Evolutionary conservation across 1,284 basidiomycete genomes (phyloP).

Genomic region (Athelia psychrophila): DNA sequence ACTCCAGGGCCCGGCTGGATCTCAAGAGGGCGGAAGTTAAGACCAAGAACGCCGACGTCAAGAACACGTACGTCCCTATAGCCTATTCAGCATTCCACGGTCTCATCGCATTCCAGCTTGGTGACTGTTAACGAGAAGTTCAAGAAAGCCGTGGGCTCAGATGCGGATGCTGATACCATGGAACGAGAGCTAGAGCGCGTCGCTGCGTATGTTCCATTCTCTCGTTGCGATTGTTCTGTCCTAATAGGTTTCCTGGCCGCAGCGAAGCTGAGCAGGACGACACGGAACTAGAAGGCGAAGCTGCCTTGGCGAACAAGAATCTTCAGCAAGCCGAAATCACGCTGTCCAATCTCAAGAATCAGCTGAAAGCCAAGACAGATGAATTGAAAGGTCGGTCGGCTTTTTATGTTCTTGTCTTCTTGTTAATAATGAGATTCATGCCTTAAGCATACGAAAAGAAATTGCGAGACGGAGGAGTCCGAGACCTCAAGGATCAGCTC

Average conservation of each 20-base stretch:
- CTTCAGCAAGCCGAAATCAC: conserved; percentile 64
- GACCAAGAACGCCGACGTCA: conserved; percentile 62
- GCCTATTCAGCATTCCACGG: conserved; percentile 5
- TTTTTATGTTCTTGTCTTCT: background rate
- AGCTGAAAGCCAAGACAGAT: conserved; percentile 60
- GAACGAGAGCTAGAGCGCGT: conserved; percentile 68
- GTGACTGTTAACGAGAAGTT: conserved; percentile 61
- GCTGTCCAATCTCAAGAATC: conserved; percentile 53
- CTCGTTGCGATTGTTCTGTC: background rate
- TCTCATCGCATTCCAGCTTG: conserved; percentile 41
- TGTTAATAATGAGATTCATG: conserved; percentile 3
- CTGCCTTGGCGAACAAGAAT: conserved; percentile 47
- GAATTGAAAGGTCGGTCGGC: conserved; percentile 58
- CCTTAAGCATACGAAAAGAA: conserved; percentile 51
- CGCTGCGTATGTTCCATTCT: conserved; percentile 42
- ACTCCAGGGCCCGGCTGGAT: conserved; percentile 78
- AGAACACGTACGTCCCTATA: conserved; percentile 56
- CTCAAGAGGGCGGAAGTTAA: conserved; percentile 72
- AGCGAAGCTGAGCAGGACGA: conserved; percentile 71
- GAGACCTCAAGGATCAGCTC: conserved; percentile 54
- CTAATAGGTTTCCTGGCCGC: conserved; percentile 7
- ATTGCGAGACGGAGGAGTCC: conserved; percentile 42
- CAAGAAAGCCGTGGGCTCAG: conserved; percentile 58
- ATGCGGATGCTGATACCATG: conserved; percentile 62
- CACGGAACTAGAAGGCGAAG: conserved; percentile 49